These are phyloP conservation scores for Ascochyta clinopodiicola DNA, from an alignment of 2,329 filamentous ascomycete genomes.

Conservation along the genomic window DNA sequence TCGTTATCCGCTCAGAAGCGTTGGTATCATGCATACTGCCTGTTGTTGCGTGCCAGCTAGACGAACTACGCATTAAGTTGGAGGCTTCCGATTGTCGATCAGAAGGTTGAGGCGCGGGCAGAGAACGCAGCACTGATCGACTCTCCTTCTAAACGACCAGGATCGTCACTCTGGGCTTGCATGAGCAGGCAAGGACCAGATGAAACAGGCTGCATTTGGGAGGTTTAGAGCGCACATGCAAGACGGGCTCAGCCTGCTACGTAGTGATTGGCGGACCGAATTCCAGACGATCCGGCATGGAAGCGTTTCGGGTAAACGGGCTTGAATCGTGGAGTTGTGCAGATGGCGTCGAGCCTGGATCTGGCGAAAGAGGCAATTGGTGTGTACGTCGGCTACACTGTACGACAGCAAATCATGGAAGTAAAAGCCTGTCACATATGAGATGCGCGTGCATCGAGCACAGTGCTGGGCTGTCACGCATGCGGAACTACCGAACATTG, in stretches of 20 bases:
- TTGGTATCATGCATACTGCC: constrained; percentile 1
- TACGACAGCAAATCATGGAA: constrained; percentile 1
- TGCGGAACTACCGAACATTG: neutral
- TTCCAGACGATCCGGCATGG: neutral
- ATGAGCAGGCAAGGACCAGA: constrained; percentile 10
- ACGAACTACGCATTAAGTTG: neutral
- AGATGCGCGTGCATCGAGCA: neutral
- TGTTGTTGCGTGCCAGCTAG: neutral
- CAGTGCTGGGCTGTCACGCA: neutral
- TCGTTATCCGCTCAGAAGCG: neutral
- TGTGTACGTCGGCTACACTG: constrained; percentile 1
- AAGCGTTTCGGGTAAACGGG: constrained; percentile 9
- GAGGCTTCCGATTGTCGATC: neutral
- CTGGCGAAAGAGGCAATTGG: neutral
- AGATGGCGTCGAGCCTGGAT: neutral
- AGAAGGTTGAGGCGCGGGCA: neutral
- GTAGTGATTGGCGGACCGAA: neutral
- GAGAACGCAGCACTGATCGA: neutral
- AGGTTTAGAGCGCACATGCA: neutral
- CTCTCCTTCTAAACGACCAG: neutral
- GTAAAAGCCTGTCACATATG: neutral
- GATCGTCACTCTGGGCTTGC: neutral
- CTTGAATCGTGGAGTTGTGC: neutral
- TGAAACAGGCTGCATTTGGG: neutral
- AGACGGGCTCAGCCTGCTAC: neutral